phyloP scores from a whole-genome alignment of 2,329 filamentous ascomycete genomes.

The Hypoxylon sp. region DNA sequence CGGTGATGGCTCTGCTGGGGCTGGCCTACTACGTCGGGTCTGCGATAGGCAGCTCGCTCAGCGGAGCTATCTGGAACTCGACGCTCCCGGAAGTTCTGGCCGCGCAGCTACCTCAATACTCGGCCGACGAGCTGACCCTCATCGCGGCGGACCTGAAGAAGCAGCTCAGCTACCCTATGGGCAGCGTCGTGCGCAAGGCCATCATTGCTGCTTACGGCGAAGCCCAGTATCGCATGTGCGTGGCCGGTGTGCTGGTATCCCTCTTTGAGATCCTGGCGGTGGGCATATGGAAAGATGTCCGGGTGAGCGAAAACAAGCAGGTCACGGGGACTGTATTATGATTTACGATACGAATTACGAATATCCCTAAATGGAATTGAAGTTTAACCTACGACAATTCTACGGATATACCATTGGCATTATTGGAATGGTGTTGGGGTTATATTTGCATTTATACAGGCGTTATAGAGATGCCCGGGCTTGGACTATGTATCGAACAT shows the following conservation, averaged over 20 bases:
- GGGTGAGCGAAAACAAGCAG: constrained; percentile 45
- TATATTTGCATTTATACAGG: neutral
- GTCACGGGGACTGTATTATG: constrained; percentile 47
- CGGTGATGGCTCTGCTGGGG: constrained; percentile 55
- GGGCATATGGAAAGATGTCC: constrained; percentile 45
- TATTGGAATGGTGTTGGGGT: neutral
- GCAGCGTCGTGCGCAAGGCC: constrained; percentile 44
- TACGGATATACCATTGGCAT: no score
- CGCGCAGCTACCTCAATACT: constrained; percentile 40
- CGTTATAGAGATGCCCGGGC: neutral
- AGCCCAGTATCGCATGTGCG: constrained; percentile 49
- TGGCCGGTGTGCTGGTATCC: constrained; percentile 44
- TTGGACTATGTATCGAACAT: neutral
- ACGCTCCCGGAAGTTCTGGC: constrained; percentile 44
- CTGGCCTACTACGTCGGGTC: constrained; percentile 48
- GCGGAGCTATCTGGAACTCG: constrained; percentile 55
- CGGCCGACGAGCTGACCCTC: constrained; percentile 36
- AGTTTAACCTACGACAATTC: no score
- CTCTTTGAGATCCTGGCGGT: constrained; percentile 45
- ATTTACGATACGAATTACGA: constrained; percentile 10
- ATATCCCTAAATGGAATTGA: neutral
- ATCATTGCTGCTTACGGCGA: constrained; percentile 48
- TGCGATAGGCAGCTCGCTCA: constrained; percentile 54
- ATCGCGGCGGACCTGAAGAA: constrained; percentile 47
- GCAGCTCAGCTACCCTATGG: constrained; percentile 48